These are phyloP conservation scores for Takashimella tepidaria DNA, from an alignment of 1,284 basidiomycete genomes.

Conservation along the genomic window DNA sequence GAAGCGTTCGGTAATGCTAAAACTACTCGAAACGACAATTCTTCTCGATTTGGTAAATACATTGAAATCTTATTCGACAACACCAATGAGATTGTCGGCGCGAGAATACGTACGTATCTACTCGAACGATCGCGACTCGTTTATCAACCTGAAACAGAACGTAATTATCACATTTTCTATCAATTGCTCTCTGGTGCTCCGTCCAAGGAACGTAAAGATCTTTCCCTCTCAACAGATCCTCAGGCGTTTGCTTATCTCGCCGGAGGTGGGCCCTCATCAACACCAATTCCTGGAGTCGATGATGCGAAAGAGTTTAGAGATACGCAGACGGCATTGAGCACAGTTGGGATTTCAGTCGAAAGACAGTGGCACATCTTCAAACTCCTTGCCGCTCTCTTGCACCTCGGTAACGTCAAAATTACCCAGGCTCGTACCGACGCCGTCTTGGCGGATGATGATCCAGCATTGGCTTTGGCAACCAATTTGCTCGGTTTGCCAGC, in stretches of 20 bases:
- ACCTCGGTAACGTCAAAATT: slow-evolving; percentile 94
- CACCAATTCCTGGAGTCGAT: slow-evolving; percentile 85
- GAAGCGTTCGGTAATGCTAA: slow-evolving; percentile 99
- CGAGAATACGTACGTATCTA: slow-evolving; percentile 94
- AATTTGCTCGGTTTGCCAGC: slow-evolving; percentile 84
- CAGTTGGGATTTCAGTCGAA: slow-evolving; percentile 93
- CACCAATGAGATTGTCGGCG: slow-evolving; percentile 92
- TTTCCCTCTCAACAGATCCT: slow-evolving; percentile 79
- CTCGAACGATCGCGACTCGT: slow-evolving; percentile 95
- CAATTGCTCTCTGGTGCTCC: slow-evolving; percentile 97
- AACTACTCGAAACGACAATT: slow-evolving; percentile 98
- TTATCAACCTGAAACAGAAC: slow-evolving; percentile 92
- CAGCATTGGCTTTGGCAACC: slow-evolving; percentile 73
- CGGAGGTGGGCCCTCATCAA: slow-evolving; percentile 82
- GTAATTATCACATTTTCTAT: slow-evolving; percentile 99
- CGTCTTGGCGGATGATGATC: slow-evolving; percentile 75
- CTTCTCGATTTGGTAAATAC: slow-evolving; percentile 98
- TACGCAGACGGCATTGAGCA: slow-evolving; percentile 91
- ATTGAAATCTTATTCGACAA: slow-evolving; percentile 99
- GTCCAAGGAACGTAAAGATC: slow-evolving; percentile 87
- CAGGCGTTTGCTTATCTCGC: slow-evolving; percentile 85
- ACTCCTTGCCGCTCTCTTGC: slow-evolving; percentile 84
- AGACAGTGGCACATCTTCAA: slow-evolving; percentile 98
- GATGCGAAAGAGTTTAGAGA: slow-evolving; percentile 90
- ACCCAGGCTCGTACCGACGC: slow-evolving; percentile 77